Conservation (phyloP, 176 grass and related monocot genomes). For the Oryza officinalis region DNA sequence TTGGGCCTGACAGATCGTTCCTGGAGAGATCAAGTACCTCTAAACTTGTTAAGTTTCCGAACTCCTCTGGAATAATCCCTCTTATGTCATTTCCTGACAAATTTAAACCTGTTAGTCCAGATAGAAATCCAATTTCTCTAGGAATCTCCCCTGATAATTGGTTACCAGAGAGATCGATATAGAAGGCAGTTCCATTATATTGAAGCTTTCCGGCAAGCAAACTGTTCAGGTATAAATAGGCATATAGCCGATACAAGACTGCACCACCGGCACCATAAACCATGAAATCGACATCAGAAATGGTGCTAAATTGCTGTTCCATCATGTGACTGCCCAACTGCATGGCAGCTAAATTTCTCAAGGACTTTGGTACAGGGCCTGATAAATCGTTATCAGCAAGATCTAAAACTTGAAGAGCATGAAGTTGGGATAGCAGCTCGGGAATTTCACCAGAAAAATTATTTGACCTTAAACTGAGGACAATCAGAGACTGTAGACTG, state of each 20-base stretch:
- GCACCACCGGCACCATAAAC: neutral
- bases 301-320: neutral
- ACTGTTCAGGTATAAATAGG: neutral
- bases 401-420: conserved; percentile 1
- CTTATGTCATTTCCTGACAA: neutral
- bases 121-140: neutral
- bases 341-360: conserved; percentile 15
- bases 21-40: conserved; percentile 27
- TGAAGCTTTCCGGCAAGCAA: neutral
- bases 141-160: conserved; percentile 27
- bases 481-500: neutral
- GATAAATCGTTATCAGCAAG: neutral
- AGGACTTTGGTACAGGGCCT: neutral
- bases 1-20: conserved; percentile 17
- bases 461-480: neutral
- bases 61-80: conserved; percentile 13
- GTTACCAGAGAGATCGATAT: conserved; percentile 20
- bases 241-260: neutral
- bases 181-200: neutral
- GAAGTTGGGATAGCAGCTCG: neutral
- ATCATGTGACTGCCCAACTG: neutral
- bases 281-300: neutral
- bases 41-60: neutral
- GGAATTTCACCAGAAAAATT: conserved; percentile 16
- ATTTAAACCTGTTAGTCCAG: accelerated